Evolutionary conservation across 192 early-diverging fungal species (phyloP).

Genomic region (Mortierella claussenii): DNA sequence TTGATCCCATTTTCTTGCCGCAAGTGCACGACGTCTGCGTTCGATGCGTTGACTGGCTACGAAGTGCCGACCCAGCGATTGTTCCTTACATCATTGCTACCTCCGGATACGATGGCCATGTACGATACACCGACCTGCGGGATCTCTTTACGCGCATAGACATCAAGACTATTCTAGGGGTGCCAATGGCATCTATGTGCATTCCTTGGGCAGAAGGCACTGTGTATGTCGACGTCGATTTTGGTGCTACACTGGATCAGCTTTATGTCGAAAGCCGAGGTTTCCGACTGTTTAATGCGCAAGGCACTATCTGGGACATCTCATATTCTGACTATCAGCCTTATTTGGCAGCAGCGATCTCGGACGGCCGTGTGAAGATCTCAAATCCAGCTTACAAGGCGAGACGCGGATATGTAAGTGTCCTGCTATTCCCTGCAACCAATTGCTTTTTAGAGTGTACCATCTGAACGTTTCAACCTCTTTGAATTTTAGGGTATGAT

Average conservation of each 20-base stretch:
- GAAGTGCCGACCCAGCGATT: conserved; percentile 2
- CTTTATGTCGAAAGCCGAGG: conserved; percentile 30
- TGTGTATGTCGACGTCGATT: conserved; percentile 33
- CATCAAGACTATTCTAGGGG: conserved; percentile 32
- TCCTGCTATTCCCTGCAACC: neutral
- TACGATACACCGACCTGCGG: conserved; percentile 26
- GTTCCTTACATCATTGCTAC: conserved; percentile 35
- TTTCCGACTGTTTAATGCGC: conserved; percentile 27
- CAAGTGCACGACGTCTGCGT: conserved; percentile 50
- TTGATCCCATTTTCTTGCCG: conserved; percentile 37
- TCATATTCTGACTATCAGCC: conserved; percentile 45
- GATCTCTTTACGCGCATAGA: conserved; percentile 25
- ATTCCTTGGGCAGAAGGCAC: conserved; percentile 40
- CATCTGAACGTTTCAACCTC: too few relatives aligned
- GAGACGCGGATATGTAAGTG: conserved; percentile 45
- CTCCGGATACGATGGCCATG: conserved; percentile 41
- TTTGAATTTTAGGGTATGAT: conserved; percentile 45
- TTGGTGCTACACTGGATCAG: conserved; percentile 36
- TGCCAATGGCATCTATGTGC: conserved; percentile 11
- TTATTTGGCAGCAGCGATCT: conserved; percentile 29
- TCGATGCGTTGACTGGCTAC: conserved; percentile 35
- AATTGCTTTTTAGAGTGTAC: too few relatives aligned
- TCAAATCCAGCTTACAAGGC: conserved; percentile 37
- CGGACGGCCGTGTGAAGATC: conserved; percentile 34
- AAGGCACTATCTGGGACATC: conserved; percentile 50